These are phyloP conservation scores for Yamadazyma trypodendri DNA, from an alignment of 1,139 yeast genomes.

Conservation along the genomic window DNA sequence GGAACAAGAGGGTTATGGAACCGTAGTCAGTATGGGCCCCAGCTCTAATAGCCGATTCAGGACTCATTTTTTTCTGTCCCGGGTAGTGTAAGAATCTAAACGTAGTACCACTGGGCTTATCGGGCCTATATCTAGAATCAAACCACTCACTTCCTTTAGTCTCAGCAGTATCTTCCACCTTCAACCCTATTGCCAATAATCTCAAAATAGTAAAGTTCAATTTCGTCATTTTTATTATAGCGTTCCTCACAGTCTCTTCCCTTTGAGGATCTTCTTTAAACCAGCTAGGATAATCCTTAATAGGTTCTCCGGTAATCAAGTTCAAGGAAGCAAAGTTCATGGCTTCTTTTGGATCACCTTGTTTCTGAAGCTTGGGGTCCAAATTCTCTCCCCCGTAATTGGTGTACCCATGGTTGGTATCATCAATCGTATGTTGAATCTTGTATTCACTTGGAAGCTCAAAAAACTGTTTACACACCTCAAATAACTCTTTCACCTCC, in stretches of 20 bases:
- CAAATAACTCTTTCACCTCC: slow-evolving; percentile 58
- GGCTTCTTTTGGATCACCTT: slow-evolving; percentile 65
- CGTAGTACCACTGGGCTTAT: slow-evolving; percentile 55
- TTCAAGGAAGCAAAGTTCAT: slow-evolving; percentile 45
- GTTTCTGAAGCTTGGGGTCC: slow-evolving; percentile 46
- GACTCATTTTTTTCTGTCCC: slow-evolving; percentile 48
- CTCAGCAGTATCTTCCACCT: slow-evolving; percentile 45
- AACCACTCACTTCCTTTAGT: slow-evolving; percentile 55
- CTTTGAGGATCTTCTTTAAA: slow-evolving; percentile 35
- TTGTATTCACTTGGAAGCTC: slow-evolving; percentile 51
- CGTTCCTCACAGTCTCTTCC: slow-evolving; percentile 27
- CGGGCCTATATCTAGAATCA: slow-evolving; percentile 51
- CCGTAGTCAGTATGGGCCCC: slow-evolving; percentile 91
- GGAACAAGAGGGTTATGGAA: slow-evolving; percentile 67
- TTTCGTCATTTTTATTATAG: slow-evolving; percentile 41
- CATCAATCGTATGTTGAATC: slow-evolving; percentile 43
- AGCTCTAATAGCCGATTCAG: slow-evolving; percentile 64
- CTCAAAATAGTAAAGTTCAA: slow-evolving; percentile 43
- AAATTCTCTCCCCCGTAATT: slow-evolving; percentile 57
- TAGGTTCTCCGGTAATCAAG: slow-evolving; percentile 36
- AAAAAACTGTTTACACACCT: slow-evolving; percentile 56
- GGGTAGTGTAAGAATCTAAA: slow-evolving; percentile 73
- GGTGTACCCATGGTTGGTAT: slow-evolving; percentile 63
- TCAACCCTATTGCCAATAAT: slow-evolving; percentile 59
- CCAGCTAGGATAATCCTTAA: slow-evolving; percentile 41